A percentile compares a stretch with the other conserved stretches of the same genome.
Evolutionary conservation across 192 early-diverging fungal genomes (phyloP).

Genomic region (Martensiomyces pterosporus): DNA sequence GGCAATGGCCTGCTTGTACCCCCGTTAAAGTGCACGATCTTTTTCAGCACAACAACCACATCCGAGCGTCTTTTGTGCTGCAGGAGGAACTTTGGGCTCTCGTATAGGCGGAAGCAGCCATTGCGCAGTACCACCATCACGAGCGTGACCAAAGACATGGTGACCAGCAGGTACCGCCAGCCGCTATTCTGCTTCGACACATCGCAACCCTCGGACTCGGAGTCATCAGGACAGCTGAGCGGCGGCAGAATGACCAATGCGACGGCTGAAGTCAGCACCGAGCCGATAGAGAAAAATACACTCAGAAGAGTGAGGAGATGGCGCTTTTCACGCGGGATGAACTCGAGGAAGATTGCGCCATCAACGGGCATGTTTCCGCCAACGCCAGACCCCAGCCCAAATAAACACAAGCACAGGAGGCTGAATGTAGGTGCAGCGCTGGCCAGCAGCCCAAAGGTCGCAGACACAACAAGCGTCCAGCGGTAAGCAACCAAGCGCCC

Average conservation of each 20-base stretch:
- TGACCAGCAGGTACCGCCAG: conserved; percentile 74
- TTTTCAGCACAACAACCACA: conserved; percentile 62
- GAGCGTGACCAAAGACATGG: conserved; percentile 57
- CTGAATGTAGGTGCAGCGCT: conserved; percentile 62
- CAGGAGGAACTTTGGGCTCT: conserved; percentile 78
- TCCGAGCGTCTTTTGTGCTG: conserved; percentile 59
- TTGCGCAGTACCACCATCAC: conserved; percentile 70
- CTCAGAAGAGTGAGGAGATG: conserved; percentile 80
- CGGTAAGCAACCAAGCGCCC: conserved; percentile 75
- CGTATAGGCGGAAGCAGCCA: conserved; percentile 63
- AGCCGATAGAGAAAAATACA: conserved; percentile 80
- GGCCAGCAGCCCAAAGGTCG: conserved; percentile 66
- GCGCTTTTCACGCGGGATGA: conserved; percentile 72
- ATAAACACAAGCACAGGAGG: conserved; percentile 58
- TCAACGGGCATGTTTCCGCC: conserved; percentile 61
- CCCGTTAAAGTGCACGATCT: conserved; percentile 65
- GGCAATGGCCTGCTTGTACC: conserved; percentile 14
- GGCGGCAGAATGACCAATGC: conserved; percentile 64
- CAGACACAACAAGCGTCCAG: conserved; percentile 68
- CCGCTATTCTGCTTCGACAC: conserved; percentile 64
- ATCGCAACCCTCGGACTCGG: conserved; percentile 41
- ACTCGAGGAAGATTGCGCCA: conserved; percentile 82
- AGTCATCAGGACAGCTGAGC: conserved; percentile 59
- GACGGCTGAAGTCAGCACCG: conserved; percentile 62
- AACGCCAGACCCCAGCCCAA: conserved; percentile 73